Evolutionary conservation across 225 moss, liverwort and hornwort species (phyloP).

Genomic region (Asterella californica): DNA sequence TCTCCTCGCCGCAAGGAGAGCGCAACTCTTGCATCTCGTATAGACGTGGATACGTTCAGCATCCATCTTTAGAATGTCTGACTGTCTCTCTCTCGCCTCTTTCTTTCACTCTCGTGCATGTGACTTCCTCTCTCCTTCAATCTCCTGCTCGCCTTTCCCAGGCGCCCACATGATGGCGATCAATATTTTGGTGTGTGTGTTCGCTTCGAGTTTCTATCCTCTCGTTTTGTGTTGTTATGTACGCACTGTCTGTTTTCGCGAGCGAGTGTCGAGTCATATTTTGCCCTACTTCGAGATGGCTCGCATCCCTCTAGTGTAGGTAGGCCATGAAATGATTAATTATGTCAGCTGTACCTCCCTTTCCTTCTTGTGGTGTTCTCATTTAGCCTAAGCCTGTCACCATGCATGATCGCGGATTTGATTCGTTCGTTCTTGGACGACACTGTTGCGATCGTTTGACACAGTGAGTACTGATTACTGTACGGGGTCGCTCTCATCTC

Average conservation of each 20-base stretch:
- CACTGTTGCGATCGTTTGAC: neutral
- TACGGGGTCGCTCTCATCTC: too few relatives aligned
- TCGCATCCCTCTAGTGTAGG: neutral
- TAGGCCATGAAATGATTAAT: neutral
- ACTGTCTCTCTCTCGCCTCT: neutral
- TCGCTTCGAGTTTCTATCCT: neutral
- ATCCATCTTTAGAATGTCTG: too few relatives aligned
- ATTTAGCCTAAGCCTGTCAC: neutral
- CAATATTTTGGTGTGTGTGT: neutral
- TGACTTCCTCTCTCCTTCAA: neutral
- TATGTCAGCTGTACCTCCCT: neutral
- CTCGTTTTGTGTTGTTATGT: neutral
- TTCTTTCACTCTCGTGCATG: neutral
- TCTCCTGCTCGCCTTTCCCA: neutral
- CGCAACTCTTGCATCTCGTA: neutral
- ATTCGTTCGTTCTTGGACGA: neutral
- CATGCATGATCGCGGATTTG: neutral
- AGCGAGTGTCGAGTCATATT: neutral
- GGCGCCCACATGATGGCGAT: neutral
- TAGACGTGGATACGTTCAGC: neutral
- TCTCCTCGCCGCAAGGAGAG: neutral
- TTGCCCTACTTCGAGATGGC: too few relatives aligned
- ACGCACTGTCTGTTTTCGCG: neutral
- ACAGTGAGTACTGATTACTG: neutral
- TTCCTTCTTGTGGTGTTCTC: neutral